Evolutionary conservation across 148 eudicot genomes (phyloP), one percentile per base, ranked within the genome.

Genomic region (Cornus florida): DNA sequence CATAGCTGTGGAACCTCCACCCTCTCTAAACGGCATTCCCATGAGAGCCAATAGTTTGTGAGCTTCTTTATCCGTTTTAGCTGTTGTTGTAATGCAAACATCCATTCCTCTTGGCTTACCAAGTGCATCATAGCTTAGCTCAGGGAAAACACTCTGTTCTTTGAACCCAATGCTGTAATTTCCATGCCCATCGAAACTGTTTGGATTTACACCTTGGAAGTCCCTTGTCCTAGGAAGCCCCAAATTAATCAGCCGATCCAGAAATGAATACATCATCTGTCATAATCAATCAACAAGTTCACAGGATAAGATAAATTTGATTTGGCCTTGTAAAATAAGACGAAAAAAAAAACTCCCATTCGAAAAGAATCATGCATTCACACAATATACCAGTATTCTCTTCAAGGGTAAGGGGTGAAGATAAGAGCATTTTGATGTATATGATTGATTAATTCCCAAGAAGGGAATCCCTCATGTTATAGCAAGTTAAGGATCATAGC

Each of bases 1-100:
- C 28, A 78, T 74, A 10, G 75, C 73, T 33, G 90, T 13, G 2
- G 81, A 79, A n/a, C 84, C 92, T 66, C 85, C 81, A 35, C 93
- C 94, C 85, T 92, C 98, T 86, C 95, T 92, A 60, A 96, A 96
- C 0, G 98, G 99, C 98, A 96, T 96, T 73, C 99, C 99, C 99
- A 92, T 92, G 23, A 96, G 90, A 75, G 92, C 86, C 60, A 93
- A 83, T 39, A 96, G 80, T 81, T 28, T 86, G 72, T 89, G 84
- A 4, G 92, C 97, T 89, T 96, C 99, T 83, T 93, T 93, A 84
- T 96, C 99, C 0, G 98, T 92, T 70, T 84, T n/a, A 24, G 98
- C 98, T 53, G 99, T 93, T 33, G 99, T 96, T 14, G 88, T 48
- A 82, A 96, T 96, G 90, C 97, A 92, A 56, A 96, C 91, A 57